Evolutionary conservation across 2,329 filamentous ascomycete genomes (phyloP).

Genomic region (Berkeleyomyces basicola): DNA sequence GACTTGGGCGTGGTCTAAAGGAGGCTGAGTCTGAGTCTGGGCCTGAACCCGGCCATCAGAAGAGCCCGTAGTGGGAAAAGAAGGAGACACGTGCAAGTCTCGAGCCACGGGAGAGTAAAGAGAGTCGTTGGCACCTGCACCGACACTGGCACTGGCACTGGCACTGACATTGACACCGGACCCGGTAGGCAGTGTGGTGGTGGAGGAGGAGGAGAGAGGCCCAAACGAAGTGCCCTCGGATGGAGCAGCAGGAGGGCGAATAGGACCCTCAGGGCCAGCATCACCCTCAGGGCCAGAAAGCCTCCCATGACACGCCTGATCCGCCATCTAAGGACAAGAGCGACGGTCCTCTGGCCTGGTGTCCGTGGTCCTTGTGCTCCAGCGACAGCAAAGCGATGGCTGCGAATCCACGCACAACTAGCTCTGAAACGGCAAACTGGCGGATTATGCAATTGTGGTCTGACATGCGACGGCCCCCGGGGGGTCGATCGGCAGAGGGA

Average conservation of each 20-base stretch:
- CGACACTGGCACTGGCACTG: not conserved
- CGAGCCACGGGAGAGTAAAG: slow-evolving; percentile 4
- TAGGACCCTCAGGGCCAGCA: not conserved
- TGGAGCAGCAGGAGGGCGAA: slow-evolving; percentile 3
- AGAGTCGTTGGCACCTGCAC: not conserved
- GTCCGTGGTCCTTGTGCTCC: not conserved
- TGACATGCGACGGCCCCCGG: slow-evolving; percentile 12
- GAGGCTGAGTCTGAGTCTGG: not conserved
- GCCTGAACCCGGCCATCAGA: not conserved
- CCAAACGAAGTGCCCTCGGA: not conserved
- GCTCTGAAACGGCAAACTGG: slow-evolving; percentile 2
- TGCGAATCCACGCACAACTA: not conserved
- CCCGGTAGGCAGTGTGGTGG: not conserved
- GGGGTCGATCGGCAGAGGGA: slow-evolving; percentile 12
- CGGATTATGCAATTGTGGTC: slow-evolving; percentile 14
- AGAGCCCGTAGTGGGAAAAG: not conserved
- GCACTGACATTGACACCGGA: not conserved
- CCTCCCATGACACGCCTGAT: not conserved
- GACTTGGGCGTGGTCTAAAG: not conserved
- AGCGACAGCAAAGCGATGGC: not conserved
- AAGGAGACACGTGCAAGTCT: slow-evolving; percentile 5
- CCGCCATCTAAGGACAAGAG: slow-evolving; percentile 1
- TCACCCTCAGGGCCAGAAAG: not conserved
- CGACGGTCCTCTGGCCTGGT: too few species aligned
- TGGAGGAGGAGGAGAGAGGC: not conserved